These are phyloP conservation scores for Globisporangium radiosum DNA, from an alignment of 352 stramenopile genomes.

Conservation along the genomic window DNA sequence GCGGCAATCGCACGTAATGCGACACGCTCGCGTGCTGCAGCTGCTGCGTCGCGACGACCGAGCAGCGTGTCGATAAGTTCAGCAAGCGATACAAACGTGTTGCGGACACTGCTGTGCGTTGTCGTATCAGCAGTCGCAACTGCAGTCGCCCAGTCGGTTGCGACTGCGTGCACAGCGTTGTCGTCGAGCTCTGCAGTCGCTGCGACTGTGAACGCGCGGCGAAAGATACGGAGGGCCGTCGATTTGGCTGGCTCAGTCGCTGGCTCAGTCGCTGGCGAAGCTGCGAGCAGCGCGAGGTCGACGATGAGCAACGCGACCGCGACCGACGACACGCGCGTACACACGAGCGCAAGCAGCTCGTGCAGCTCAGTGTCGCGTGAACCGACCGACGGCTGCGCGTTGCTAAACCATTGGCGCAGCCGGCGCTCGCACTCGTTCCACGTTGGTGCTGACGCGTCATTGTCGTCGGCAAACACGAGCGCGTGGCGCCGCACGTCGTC, in stretches of 20 bases:
- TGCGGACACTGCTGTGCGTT: not conserved
- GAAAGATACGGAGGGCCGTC: conserved; percentile 4
- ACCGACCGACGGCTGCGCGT: not conserved
- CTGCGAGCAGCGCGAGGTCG: conserved; percentile 5
- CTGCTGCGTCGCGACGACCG: not conserved
- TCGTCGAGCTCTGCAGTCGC: not conserved
- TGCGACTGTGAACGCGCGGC: conserved; percentile 3
- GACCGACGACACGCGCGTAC: conserved; percentile 10
- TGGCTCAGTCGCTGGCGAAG: not conserved
- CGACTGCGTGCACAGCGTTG: not conserved
- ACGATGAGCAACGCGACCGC: conserved; percentile 12
- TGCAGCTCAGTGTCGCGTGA: conserved; percentile 1
- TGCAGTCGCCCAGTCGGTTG: conserved; percentile 3
- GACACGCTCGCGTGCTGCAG: not conserved
- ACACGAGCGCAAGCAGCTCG: conserved; percentile 6
- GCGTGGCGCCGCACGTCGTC: conserved; percentile 8
- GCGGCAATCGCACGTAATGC: not conserved
- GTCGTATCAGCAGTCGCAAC: not conserved
- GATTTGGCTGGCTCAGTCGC: not conserved
- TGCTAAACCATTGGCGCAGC: conserved; percentile 13
- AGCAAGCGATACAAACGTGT: not conserved
- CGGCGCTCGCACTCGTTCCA: conserved; percentile 7
- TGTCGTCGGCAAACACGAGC: not conserved
- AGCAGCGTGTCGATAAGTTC: not conserved
- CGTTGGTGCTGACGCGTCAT: not conserved